A percentile compares a stretch with the other conserved stretches of the same genome.
These are phyloP conservation scores for Oryza coarctata DNA, from an alignment of 176 grass and related monocot genomes.

Conservation along the genomic window DNA sequence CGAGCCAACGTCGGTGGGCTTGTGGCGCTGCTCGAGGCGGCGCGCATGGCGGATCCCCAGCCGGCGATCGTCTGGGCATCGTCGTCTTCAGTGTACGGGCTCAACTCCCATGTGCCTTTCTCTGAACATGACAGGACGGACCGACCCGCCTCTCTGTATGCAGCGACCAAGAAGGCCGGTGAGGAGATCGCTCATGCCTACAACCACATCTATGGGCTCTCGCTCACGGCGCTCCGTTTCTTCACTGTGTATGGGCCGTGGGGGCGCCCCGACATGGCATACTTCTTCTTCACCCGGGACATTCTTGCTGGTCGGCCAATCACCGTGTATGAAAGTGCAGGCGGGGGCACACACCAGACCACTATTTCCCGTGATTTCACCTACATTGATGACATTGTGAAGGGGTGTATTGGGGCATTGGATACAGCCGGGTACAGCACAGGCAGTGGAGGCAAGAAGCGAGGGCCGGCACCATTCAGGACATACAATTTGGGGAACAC, in stretches of 20 bases:
- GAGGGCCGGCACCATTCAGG: constrained; percentile 61
- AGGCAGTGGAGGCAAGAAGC: constrained; percentile 71
- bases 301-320: constrained; percentile 67
- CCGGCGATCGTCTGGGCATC: constrained; percentile 87
- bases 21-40: constrained; percentile 68
- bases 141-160: constrained; percentile 80
- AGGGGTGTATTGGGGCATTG: constrained; percentile 70
- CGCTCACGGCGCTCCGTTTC: constrained; percentile 72
- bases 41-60: constrained; percentile 61
- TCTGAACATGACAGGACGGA: constrained; percentile 84
- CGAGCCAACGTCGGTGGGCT: constrained; percentile 71
- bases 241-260: constrained; percentile 86
- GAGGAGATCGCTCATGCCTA: constrained; percentile 93
- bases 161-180: constrained; percentile 83
- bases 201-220: constrained; percentile 91
- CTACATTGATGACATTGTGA: constrained; percentile 88
- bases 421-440: constrained; percentile 71
- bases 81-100: constrained; percentile 76
- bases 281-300: constrained; percentile 85
- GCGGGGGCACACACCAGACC: constrained; percentile 51
- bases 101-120: constrained; percentile 78
- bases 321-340: constrained; percentile 69
- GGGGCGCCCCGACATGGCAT: constrained; percentile 78
- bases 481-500: constrained; percentile 85
- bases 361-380: constrained; percentile 82